Evolutionary conservation across 2,329 filamentous ascomycete species (phyloP), one percentile per base, ranked within the genome.

Genomic region (Raffaelea deltoideospora): DNA sequence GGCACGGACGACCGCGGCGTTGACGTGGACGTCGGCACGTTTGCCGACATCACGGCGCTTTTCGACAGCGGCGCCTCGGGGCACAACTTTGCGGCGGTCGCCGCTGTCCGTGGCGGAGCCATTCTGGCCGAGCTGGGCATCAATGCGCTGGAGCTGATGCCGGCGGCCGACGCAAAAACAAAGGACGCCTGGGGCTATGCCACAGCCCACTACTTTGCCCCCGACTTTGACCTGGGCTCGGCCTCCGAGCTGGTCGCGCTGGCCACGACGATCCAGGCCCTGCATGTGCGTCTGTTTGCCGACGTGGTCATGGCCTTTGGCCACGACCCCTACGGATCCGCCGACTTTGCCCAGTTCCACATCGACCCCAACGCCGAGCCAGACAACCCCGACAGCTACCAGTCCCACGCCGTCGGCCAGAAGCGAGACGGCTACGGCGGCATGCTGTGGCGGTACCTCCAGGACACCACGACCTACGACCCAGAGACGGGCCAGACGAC

Each of bases 281-380:
- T 42, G 19, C 34, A 35, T 8, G 21, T 41, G 2, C 48, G 45
- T 3, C 33, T 50, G 18, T 39, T 49, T 38, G 37, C 43, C 13
- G 47, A 50, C 24, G 46, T 46, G 10, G 44, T 46, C 18, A 48
- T 48, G 45, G 47, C 42, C 4, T 48, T 50, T 22, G 47, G 47
- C 1, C 45, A 47, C 34, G 46, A 49, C 22, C 35, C 47, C 2
- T 49, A 48, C 28, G 33, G 29, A 20, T 37, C 39, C 42, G 41
- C 45, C 24, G 43, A 42, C 33, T 43, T 42, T 15, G 23, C 21
- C 15, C 37, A 38, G 13, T 50, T 49, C 34, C 48, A 49, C 36
- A 28, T 49, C n/a, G 37, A 43, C n/a, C 39, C 44, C 3, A 8
- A 26, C 19, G 22, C 40, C n/a, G 45, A 49, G 36, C 26, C 20